These are phyloP conservation scores for Ophiocordyceps camponoti-leonardi DNA, from an alignment of 2,329 filamentous ascomycete species.

Conservation along the genomic window DNA sequence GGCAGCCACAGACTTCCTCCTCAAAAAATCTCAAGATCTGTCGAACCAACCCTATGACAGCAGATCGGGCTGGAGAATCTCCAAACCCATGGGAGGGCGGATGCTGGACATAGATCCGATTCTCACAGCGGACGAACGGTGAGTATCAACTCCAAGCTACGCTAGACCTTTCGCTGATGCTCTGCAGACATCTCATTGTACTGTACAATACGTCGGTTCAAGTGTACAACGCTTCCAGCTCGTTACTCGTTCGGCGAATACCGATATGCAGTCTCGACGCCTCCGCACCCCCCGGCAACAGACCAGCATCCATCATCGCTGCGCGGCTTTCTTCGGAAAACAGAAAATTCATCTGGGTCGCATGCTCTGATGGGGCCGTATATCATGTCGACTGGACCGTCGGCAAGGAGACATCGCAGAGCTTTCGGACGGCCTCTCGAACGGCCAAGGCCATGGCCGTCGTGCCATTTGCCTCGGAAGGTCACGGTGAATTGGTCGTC, in stretches of 20 bases:
- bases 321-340: slow-evolving; percentile 20
- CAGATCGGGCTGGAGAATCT: slow-evolving; percentile 37
- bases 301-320: slow-evolving; percentile 20
- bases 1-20: neutral
- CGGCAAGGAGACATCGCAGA: slow-evolving; percentile 21
- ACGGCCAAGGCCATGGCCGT: slow-evolving; percentile 29
- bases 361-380: slow-evolving; percentile 37
- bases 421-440: slow-evolving; percentile 23
- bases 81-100: slow-evolving; percentile 46
- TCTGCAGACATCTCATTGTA: slow-evolving; percentile 51
- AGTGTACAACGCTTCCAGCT: slow-evolving; percentile 67
- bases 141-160: slow-evolving; percentile 9
- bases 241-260: slow-evolving; percentile 61
- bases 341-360: slow-evolving; percentile 39
- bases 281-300: slow-evolving; percentile 8
- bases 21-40: slow-evolving; percentile 8
- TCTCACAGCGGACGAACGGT: slow-evolving; percentile 44
- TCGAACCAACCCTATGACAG: slow-evolving; percentile 12
- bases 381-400: slow-evolving; percentile 42
- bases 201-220: slow-evolving; percentile 60
- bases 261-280: slow-evolving; percentile 22
- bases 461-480: slow-evolving; percentile 15
- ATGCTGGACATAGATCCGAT: slow-evolving; percentile 50
- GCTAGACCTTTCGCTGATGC: slow-evolving; percentile 4
- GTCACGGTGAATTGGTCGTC: slow-evolving; percentile 25